Evolutionary conservation across 345 rosid species (phyloP), one percentile per base, ranked within the genome.

Genomic region (Populus tremula): DNA sequence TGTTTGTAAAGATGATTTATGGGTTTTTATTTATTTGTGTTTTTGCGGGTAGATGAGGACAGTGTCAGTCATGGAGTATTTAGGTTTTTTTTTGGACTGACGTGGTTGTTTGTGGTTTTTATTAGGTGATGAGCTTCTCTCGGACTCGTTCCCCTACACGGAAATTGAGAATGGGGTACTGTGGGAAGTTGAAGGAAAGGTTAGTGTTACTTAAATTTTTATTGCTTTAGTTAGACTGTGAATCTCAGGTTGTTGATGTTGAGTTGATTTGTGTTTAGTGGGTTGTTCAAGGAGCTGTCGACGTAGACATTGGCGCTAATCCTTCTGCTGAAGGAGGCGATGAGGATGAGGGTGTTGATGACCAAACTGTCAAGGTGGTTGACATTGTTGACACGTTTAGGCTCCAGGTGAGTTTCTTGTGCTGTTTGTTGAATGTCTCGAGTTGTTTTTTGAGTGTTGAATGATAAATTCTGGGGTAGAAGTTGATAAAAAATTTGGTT

Each of bases 331-430:
- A 94, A 76, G 98, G 92, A 67, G 94, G 38, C 3, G 93, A 72
- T 10, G 98, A 86, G 1, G 99, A 91, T 12, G 99, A 96, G 75
- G 91, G 94, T 82, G 97, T 92, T 78, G 98, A 96, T 87, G 97
- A 96, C 81, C 86, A 88, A 74, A 72, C 81, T 47, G 86, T 73
- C 45, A 96, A 94, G 90, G 98, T 94, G 64, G 97, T 96, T n/a
- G 98, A 96, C 89, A 92, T 96, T 47, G 97, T 92, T 0, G 97
- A 94, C 90, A 96, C 98, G 64, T 96, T 96, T 78, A 92, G 99
- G 86, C 99, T 96, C 35, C 99, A 96, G 97, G 98, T 94, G 74
- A 6, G 82, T 77, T 41, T 20, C 16, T 6, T 47, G 11, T 41
- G 38, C 38, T 47, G 8, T 39, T 38, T 67, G 43, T 3, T 31